Conservation (phyloP, 257 asterid species). For the Solanum ossicruentum region DNA sequence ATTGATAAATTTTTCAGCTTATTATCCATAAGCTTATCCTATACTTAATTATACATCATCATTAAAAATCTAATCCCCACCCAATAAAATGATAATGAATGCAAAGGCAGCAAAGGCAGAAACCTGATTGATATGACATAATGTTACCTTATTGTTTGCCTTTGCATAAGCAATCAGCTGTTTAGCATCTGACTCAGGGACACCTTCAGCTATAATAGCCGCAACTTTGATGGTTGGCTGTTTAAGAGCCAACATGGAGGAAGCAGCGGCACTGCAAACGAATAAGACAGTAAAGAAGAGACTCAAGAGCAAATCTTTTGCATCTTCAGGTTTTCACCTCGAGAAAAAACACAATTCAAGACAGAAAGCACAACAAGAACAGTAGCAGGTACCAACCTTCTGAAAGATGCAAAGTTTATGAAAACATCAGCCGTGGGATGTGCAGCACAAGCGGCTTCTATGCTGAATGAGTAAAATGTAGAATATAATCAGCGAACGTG, state of each 20-base stretch:
- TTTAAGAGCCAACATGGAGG: conserved; percentile 93
- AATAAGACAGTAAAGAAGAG: conserved; percentile 3
- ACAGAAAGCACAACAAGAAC: not conserved
- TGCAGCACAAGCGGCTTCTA: conserved; percentile 91
- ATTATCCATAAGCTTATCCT: not conserved
- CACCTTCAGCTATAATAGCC: conserved; percentile 99
- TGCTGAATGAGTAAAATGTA: conserved; percentile 26
- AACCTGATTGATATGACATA: not conserved
- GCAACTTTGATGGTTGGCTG: conserved; percentile 93
- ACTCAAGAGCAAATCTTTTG: not conserved
- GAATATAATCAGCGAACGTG: not conserved
- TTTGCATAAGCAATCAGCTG: conserved; percentile 94
- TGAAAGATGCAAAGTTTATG: conserved; percentile 93
- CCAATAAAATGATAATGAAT: not conserved
- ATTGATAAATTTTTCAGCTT: not conserved
- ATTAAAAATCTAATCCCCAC: not conserved
- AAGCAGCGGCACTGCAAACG: conserved; percentile 89
- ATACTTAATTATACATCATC: not conserved
- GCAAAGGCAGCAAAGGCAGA: not conserved
- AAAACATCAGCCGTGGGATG: conserved; percentile 98
- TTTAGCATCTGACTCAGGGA: conserved; percentile 89
- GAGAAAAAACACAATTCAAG: not conserved
- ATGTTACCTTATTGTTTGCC: conserved; percentile 81
- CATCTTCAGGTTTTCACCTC: not conserved
- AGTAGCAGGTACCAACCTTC: conserved; percentile 55